Base-by-base conservation (phyloP, 108 stramenopile genomes). In the Cylindrotheca closterium region DNA sequence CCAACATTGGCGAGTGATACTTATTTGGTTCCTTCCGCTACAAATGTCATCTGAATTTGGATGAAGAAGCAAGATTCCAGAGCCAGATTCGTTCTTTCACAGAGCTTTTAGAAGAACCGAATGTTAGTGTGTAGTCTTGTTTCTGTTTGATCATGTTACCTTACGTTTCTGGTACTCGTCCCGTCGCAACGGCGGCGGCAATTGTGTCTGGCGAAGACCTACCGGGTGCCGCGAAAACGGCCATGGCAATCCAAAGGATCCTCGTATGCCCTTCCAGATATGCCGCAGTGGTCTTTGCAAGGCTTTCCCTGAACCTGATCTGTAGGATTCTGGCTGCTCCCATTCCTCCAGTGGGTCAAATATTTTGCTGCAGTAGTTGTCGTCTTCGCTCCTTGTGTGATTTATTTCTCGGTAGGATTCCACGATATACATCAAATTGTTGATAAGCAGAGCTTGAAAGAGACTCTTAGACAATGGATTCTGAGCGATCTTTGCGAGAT, bases 131-230 rank as follows among this genome's bases (percentile, higher is more conserved):
- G n/a, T n/a, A n/a, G n/a, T n/a, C n/a, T n/a, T n/a, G n/a, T n/a
- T n/a, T n/a, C n/a, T n/a, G n/a, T n/a, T n/a, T n/a, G n/a, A n/a
- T n/a, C n/a, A n/a, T n/a, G n/a, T n/a, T n/a, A n/a, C n/a, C n/a
- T n/a, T n/a, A n/a, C n/a, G n/a, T n/a, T n/a, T 28, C 22, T 58
- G n/a, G 12, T 58, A 33, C 7, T 10, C 10, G 7, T 37, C 58
- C 21, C 34, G 31, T 37, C 32, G 33, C 2, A 47, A 29, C 2
- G 71, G 71, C n/a, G 71, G 27, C 12, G 63, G 47, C 18, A 72
- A 45, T 8, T 47, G 45, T n/a, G 51, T 50, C 21, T 74, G 73
- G 5, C 73, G 65, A 33, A 74, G 37, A n/a, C 73, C 73, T 1
- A 34, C 26, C 2, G 67, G 58, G 10, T 51, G 48, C 12, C 29